phyloP scores from a whole-genome alignment of 306 rosid genomes.

The Lathyrus sativus region DNA sequence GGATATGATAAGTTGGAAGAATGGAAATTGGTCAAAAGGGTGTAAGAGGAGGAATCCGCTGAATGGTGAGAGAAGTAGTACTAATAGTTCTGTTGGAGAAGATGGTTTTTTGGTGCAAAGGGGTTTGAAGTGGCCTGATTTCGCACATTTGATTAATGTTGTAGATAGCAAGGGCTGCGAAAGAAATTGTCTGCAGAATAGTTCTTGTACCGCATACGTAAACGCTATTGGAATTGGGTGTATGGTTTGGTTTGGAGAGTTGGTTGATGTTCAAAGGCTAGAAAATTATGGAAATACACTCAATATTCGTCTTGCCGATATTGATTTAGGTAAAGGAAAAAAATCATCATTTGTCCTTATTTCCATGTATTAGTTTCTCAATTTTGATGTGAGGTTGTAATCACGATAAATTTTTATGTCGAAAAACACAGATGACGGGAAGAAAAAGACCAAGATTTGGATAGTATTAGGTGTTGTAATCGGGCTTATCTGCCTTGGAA shows the following conservation, averaged over 20 bases:
- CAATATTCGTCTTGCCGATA: conserved; percentile 59
- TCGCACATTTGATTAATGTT: conserved; percentile 38
- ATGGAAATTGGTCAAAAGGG: conserved; percentile 59
- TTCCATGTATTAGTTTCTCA: background rate
- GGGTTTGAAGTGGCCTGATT: conserved; percentile 69
- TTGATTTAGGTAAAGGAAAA: conserved; percentile 49
- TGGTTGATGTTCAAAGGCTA: conserved; percentile 55
- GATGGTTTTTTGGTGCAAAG: conserved; percentile 57
- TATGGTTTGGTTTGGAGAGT: conserved; percentile 56
- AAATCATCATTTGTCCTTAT: background rate
- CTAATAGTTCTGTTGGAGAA: conserved; percentile 34
- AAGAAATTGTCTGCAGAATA: conserved; percentile 44
- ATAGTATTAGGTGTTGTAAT: conserved; percentile 44
- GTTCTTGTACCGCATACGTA: conserved; percentile 64
- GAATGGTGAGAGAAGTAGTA: conserved; percentile 43
- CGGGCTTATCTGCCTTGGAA: conserved; percentile 51
- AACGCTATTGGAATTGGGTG: conserved; percentile 66
- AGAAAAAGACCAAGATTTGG: conserved; percentile 43
- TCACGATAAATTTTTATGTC: conserved; percentile 17
- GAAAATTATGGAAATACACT: conserved; percentile 46
- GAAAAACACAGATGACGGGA: conserved; percentile 43
- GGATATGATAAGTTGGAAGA: conserved; percentile 43
- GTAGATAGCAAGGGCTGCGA: conserved; percentile 37
- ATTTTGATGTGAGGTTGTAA: conserved; percentile 28
- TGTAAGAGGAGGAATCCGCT: conserved; percentile 57